Base-by-base conservation (phyloP, 2,329 filamentous ascomycete species). In the Xylariaceae sp. region DNA sequence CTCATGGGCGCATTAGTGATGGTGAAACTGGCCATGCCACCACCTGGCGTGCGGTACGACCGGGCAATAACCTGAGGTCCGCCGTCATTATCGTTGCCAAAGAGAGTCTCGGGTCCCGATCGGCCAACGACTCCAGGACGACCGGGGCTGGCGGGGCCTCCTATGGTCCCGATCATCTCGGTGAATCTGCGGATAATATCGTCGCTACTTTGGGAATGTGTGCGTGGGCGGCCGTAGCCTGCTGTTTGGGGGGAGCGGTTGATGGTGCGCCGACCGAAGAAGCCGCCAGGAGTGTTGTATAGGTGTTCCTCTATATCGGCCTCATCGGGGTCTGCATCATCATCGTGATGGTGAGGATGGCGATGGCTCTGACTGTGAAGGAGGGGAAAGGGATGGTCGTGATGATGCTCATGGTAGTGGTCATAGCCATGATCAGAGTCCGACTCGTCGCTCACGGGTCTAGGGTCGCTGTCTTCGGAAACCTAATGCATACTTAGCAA, bases 381-480 rank as follows among this genome's bases (percentile, higher is more conserved):
- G 53, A 48, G 42, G 13, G n/a, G 42, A 34, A 10, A 22, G 17
- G 11, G 19, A 46, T 11, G 13, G 22, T 28, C 22, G 22, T 28
- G 22, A 28, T 28, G 4, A 28, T 28, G 22, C 22, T 28, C 22
- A 28, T 28, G 22, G 7, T 28, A 28, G 22, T 28, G 16, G 19
- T 42, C 14, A n/a, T 28, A 17, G 19, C 18, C 42, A 19, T 12
- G 22, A 12, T 67, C 66, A 34, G 68, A 61, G 6, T 69, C 68
- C 4, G 66, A 67, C 19, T 69, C 64, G 18, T 69, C 62, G 9
- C 67, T 55, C 31, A 67, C 58, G 2, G 69, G 60, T 56, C 87
- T 80, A 10, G 87, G 87, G 60, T 91, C 88, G 60, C 83, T 83
- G 2, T 80, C 77, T 0, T 71, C 66, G 18, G 72, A 73, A 17